Evolutionary conservation across 208 protist species (phyloP), one percentile per base, ranked within the genome.

Genomic region (Trypanosoma congolense): DNA sequence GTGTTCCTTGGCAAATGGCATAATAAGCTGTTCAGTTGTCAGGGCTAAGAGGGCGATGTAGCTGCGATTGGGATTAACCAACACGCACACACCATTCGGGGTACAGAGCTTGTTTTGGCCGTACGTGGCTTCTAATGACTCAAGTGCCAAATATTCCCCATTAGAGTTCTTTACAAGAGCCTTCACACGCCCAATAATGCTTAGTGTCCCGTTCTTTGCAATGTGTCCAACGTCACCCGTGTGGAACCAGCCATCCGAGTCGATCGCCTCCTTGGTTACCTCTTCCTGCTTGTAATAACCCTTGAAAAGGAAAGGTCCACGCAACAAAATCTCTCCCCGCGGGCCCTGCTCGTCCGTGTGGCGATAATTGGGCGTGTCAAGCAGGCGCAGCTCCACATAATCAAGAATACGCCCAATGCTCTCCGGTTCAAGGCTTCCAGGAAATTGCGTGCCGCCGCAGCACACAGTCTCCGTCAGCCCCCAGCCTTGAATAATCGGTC

Each of bases 111-210:
- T 66, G 42, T 83, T 80, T 22, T 70, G 73, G 45, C 63, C 74
- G 60, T 92, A 92, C 40, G 82, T 75, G 28, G 66, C 60, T 55
- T 92, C 85, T 0, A 97, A 66, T 24, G 52, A 70, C 52, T 97
- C 89, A n/a, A 93, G 47, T 14, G 90, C 85, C 30, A 97, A 58
- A 59, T 96, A 97, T 62, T 97, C 92, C n/a, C 92, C 92, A 38
- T 86, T 77, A 0, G 78, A 75, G 56, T 92, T 87, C 74, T 97
- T 97, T 40, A 83, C 87, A 19, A 97, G 70, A 26, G 88, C 87
- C 80, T 97, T 97, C 19, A 87, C 78, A 48, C 92, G 82, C 12
- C 89, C 92, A 1, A 97, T 70, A 18, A 97, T 72, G 44, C 73
- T 65, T 3, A 96, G 1, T 1, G 65, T 76, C 26, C 85, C 84